These are phyloP conservation scores for Pseudonitzschia multistriata DNA, from an alignment of 108 stramenopile genomes.

Conservation along the genomic window DNA sequence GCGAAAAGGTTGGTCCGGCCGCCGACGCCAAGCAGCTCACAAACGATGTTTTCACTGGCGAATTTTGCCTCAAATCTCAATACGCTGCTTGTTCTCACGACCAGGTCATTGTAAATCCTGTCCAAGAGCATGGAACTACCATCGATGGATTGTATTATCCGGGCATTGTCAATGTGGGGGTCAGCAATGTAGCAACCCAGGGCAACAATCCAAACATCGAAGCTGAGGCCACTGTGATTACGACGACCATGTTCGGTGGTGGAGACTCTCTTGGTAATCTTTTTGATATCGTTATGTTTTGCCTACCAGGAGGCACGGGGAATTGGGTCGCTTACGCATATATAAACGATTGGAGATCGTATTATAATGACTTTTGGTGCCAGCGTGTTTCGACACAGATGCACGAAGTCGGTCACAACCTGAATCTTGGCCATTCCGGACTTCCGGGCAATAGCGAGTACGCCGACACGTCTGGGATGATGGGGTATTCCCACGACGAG, in stretches of 20 bases:
- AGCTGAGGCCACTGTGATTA: neutral
- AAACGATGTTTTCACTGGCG: neutral
- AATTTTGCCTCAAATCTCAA: neutral
- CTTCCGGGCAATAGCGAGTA: constrained; percentile 32
- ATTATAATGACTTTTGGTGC: constrained; percentile 60
- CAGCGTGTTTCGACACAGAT: constrained; percentile 26
- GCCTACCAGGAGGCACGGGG: constrained; percentile 41
- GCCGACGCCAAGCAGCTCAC: neutral
- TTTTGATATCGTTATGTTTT: constrained; percentile 58
- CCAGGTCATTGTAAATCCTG: neutral
- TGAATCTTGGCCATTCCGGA: neutral
- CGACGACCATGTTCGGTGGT: neutral
- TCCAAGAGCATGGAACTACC: constrained; percentile 20
- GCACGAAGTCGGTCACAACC: neutral
- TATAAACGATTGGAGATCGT: constrained; percentile 31
- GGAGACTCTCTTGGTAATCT: neutral
- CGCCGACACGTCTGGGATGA: constrained; percentile 50
- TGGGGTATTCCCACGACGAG: constrained; percentile 40
- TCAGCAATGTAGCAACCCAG: neutral
- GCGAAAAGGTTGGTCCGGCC: neutral
- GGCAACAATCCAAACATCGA: neutral
- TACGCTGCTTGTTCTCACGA: constrained; percentile 14
- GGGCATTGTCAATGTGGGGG: neutral
- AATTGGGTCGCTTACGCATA: constrained; percentile 45
- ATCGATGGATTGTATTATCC: constrained; percentile 23